Conservation (phyloP, 2,329 filamentous ascomycete genomes). For the Cytospora mali region DNA sequence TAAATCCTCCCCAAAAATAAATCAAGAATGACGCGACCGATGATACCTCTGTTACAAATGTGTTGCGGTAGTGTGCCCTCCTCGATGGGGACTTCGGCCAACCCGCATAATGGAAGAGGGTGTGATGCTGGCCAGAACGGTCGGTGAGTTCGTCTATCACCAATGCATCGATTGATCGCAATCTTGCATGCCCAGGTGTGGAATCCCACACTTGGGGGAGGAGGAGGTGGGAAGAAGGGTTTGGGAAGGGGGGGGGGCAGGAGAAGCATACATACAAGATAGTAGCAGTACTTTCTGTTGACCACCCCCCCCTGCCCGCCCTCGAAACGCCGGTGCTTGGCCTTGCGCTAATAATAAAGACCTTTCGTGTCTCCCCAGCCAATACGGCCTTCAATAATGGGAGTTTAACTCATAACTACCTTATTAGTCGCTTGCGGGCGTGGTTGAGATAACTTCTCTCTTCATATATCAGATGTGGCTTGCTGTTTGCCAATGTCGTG, state of each 20-base stretch:
- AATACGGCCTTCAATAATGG: not conserved
- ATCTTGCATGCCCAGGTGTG: constrained; percentile 28
- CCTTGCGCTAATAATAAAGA: not conserved
- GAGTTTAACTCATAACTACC: too few relatives aligned
- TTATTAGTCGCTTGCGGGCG: too few relatives aligned
- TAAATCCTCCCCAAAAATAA: too few relatives aligned
- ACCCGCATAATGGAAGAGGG: constrained; percentile 1
- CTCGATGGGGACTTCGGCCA: not conserved
- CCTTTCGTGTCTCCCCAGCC: not conserved
- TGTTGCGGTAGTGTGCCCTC: not conserved
- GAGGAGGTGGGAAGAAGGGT: too few relatives aligned
- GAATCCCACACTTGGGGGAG: constrained; percentile 20
- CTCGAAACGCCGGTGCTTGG: not conserved
- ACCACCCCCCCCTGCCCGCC: too few relatives aligned
- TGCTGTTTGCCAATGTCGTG: not conserved
- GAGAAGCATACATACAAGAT: not conserved
- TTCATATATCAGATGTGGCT: constrained; percentile 5
- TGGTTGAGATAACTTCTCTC: not conserved
- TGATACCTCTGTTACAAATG: too few relatives aligned
- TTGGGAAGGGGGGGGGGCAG: constrained; percentile 4
- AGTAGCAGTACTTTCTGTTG: not conserved
- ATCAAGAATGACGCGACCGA: not conserved
- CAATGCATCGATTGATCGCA: constrained; percentile 26
- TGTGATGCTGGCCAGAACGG: constrained; percentile 19
- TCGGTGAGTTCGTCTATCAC: constrained; percentile 26